These are phyloP conservation scores for Gardenia jasminoides DNA, from an alignment of 257 asterid species.

Conservation along the genomic window DNA sequence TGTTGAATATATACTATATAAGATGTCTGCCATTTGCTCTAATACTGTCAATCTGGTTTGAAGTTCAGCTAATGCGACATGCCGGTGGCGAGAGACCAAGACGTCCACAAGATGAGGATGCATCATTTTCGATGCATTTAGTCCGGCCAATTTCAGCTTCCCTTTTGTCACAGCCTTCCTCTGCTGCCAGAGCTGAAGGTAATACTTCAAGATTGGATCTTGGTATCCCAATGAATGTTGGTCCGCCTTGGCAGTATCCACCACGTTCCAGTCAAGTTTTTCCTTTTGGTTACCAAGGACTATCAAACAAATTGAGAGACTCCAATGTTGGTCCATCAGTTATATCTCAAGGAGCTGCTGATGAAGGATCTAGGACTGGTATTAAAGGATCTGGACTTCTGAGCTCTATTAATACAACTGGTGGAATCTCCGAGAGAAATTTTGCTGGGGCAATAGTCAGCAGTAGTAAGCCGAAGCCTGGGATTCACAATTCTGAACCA, in stretches of 20 bases:
- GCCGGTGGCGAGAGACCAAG: constrained; percentile 62
- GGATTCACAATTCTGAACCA: constrained; percentile 51
- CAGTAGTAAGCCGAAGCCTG: constrained; percentile 53
- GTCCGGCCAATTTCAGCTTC: constrained; percentile 57
- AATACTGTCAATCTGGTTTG: constrained; percentile 40
- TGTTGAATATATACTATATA: background rate
- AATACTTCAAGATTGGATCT: constrained; percentile 57
- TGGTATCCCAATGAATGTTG: constrained; percentile 42
- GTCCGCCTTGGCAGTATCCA: constrained; percentile 57
- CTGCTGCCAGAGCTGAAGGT: constrained; percentile 50
- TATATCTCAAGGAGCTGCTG: constrained; percentile 78
- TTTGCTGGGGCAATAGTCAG: constrained; percentile 65
- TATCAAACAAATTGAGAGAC: constrained; percentile 63
- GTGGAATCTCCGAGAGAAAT: constrained; percentile 50
- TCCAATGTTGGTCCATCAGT: constrained; percentile 51
- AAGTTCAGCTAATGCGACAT: constrained; percentile 69
- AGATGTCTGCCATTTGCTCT: constrained; percentile 26
- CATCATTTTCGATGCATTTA: constrained; percentile 51
- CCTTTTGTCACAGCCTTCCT: constrained; percentile 47
- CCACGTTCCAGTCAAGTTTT: constrained; percentile 61
- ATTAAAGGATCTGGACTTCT: constrained; percentile 76
- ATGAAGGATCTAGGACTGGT: constrained; percentile 97
- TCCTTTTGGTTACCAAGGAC: constrained; percentile 59
- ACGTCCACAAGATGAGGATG: constrained; percentile 53
- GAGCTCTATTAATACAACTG: constrained; percentile 55